phyloP scores from a whole-genome alignment of 495 filamentous ascomycete species.

The Evernia prunastri region DNA sequence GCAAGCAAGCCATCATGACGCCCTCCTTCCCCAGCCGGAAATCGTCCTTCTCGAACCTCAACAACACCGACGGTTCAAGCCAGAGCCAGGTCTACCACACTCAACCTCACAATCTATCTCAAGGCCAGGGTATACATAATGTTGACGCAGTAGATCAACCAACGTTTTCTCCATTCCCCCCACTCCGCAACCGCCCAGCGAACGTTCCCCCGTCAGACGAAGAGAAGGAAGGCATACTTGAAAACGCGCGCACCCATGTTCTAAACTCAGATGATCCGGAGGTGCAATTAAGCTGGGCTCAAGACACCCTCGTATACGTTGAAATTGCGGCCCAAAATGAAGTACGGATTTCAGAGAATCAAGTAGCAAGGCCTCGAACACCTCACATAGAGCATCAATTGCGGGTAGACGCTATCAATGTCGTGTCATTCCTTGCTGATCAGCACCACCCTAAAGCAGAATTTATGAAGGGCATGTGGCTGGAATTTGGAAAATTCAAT shows the following conservation, averaged over 20 bases:
- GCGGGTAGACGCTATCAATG: slow-evolving; percentile 80
- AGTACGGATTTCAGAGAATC: slow-evolving; percentile 56
- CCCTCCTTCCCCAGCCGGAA: slow-evolving; percentile 21
- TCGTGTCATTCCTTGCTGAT: slow-evolving; percentile 80
- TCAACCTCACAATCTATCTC: background rate
- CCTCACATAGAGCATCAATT: slow-evolving; percentile 84
- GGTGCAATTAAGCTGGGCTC: slow-evolving; percentile 94
- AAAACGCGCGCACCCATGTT: slow-evolving; percentile 72
- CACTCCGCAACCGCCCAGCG: slow-evolving; percentile 67
- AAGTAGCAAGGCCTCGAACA: slow-evolving; percentile 62
- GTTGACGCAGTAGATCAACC: slow-evolving; percentile 51
- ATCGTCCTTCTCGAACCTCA: slow-evolving; percentile 27
- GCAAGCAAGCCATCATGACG: slow-evolving; percentile 11
- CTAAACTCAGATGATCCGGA: slow-evolving; percentile 91
- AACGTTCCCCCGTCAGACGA: slow-evolving; percentile 94
- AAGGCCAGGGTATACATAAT: background rate
- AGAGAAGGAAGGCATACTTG: slow-evolving; percentile 81
- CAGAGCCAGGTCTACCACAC: slow-evolving; percentile 7
- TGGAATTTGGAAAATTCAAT: slow-evolving; percentile 96
- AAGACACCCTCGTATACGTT: slow-evolving; percentile 83
- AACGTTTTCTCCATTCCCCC: slow-evolving; percentile 87
- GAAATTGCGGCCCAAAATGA: slow-evolving; percentile 72
- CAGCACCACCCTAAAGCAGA: slow-evolving; percentile 91
- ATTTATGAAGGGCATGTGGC: slow-evolving; percentile 93
- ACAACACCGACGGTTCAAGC: background rate